Percentiles rank a stretch among this genome's conserved stretches.
Conservation (phyloP, 2,329 filamentous ascomycete genomes). For the Aspergillus sp. region DNA sequence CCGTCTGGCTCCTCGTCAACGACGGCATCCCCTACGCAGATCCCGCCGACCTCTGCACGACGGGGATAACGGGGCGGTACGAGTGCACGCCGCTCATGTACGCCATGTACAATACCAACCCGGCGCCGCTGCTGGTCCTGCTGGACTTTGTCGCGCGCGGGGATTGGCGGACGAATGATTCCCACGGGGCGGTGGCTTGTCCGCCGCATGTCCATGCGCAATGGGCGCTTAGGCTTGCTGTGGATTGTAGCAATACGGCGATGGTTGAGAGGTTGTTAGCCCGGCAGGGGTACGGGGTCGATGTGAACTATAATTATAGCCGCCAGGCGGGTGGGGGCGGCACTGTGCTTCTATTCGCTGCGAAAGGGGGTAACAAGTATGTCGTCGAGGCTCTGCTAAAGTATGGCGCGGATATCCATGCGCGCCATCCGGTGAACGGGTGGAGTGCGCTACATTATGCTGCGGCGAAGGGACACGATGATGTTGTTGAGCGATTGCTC, state of each 20-base stretch:
- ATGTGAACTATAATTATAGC: too few species aligned
- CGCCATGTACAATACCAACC: background rate
- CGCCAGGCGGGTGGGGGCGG: too few species aligned
- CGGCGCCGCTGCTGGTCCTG: background rate
- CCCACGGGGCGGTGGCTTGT: too few species aligned
- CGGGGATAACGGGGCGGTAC: too few species aligned
- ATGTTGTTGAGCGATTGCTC: background rate
- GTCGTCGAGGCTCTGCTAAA: background rate
- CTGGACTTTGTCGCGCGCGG: background rate
- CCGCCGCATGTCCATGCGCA: too few species aligned
- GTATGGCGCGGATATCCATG: background rate
- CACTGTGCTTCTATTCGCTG: background rate
- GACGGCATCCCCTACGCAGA: background rate
- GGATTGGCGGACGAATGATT: too few species aligned
- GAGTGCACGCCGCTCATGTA: background rate
- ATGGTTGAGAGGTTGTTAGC: too few species aligned
- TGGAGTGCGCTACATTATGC: background rate
- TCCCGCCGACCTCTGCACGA: too few species aligned
- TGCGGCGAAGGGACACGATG: background rate
- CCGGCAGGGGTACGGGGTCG: too few species aligned
- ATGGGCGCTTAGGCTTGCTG: too few species aligned
- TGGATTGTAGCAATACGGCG: too few species aligned
- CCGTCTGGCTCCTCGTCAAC: background rate
- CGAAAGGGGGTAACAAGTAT: background rate
- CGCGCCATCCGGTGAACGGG: background rate